These are phyloP conservation scores for Sugiyamaella chiloensis DNA, from an alignment of 805 yeast species.

Conservation along the genomic window DNA sequence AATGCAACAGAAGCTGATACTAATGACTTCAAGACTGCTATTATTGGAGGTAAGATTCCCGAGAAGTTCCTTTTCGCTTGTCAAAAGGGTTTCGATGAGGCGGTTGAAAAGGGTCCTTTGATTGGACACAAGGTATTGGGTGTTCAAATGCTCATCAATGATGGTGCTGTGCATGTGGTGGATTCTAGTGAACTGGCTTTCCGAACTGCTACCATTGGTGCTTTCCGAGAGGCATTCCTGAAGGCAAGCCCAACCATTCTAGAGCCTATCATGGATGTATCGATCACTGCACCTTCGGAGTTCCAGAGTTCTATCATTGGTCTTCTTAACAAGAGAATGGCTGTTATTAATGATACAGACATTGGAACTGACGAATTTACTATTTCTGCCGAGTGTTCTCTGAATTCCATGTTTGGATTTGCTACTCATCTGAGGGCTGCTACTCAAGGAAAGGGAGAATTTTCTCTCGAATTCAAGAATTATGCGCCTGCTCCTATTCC, in stretches of 20 bases:
- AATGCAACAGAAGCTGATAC: constrained; percentile 26
- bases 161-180: constrained; percentile 96
- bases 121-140: constrained; percentile 94
- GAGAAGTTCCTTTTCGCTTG: constrained; percentile 94
- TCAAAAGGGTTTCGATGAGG: constrained; percentile 92
- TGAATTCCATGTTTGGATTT: constrained; percentile 93
- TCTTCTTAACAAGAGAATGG: constrained; percentile 84
- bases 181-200: constrained; percentile 96
- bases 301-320: constrained; percentile 94
- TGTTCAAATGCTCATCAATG: constrained; percentile 87
- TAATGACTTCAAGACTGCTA: constrained; percentile 76
- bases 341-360: constrained; percentile 90
- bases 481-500: constrained; percentile 90
- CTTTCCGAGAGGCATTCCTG: constrained; percentile 87
- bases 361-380: constrained; percentile 94
- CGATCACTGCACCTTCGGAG: constrained; percentile 91
- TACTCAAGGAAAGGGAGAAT: constrained; percentile 99
- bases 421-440: constrained; percentile 93
- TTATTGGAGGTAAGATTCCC: constrained; percentile 96
- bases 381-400: constrained; percentile 90
- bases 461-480: constrained; percentile 88
- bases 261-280: constrained; percentile 95
- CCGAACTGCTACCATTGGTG: constrained; percentile 86
- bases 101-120: constrained; percentile 93
- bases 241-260: constrained; percentile 80